These are phyloP conservation scores for Penicillium sp. DNA, from an alignment of 2,329 filamentous ascomycete genomes.

Conservation along the genomic window DNA sequence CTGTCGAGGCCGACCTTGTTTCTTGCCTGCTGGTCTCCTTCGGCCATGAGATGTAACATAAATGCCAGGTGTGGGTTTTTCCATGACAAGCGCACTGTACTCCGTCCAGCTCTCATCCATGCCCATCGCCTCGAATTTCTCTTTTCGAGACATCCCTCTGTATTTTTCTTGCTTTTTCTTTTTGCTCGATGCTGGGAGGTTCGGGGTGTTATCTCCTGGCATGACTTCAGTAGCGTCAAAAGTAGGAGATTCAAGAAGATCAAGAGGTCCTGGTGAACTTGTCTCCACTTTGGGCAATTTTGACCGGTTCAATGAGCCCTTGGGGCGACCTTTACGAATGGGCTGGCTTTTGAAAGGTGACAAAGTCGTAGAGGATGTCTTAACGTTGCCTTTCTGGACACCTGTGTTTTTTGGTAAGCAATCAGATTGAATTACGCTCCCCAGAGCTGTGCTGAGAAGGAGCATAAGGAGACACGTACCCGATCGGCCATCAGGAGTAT, in stretches of 20 bases:
- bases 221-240: too few species aligned
- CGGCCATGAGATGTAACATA: slow-evolving; percentile 43
- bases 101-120: slow-evolving; percentile 44
- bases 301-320: slow-evolving; percentile 13
- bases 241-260: too few species aligned
- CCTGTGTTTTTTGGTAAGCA: too few species aligned
- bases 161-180: slow-evolving; percentile 1
- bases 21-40: slow-evolving; percentile 38
- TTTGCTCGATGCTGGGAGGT: neutral
- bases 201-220: too few species aligned
- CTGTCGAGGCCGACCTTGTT: slow-evolving; percentile 38
- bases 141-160: slow-evolving; percentile 22
- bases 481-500: slow-evolving; percentile 30
- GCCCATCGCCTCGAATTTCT: slow-evolving; percentile 40
- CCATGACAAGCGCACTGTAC: slow-evolving; percentile 38
- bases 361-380: too few species aligned
- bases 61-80: slow-evolving; percentile 39
- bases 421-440: too few species aligned
- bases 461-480: slow-evolving; percentile 23
- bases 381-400: too few species aligned
- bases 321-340: slow-evolving; percentile 18
- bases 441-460: too few species aligned
- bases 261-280: too few species aligned
- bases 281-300: too few species aligned
- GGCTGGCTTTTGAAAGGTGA: too few species aligned